Base-by-base conservation (phyloP, 345 rosid species). In the Hibiscus trionum region DNA sequence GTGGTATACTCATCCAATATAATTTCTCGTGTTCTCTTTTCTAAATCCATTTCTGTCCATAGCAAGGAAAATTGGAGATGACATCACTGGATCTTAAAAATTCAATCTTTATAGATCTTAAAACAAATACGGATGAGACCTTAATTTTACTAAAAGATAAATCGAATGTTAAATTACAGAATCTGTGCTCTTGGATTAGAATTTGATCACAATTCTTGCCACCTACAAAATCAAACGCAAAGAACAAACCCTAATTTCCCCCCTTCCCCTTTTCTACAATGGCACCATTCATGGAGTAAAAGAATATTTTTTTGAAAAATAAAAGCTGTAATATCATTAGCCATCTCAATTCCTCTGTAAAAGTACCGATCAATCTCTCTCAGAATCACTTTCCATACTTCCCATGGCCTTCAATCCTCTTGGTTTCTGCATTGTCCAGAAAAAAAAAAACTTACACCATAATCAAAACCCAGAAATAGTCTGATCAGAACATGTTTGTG, bases 371-470 rank as follows among this genome's bases (percentile, higher is more conserved):
- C 66, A 49, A 11, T 29, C 63, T 63, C 74, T 76, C 33, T 83
- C 88, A 0, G 91, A 85, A 63, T 87, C 91, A 72, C 84, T 87
- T 78, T 83, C 90, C 85, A 83, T 74, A 55, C 85, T 83, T 27
- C 86, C 88, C 88, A 87, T 87, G n/a, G 86, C 90, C 83, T 87
- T 87, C 82, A 87, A 71, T 57, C 90, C 90, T 74, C 88, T 75
- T 11, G 90, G 88, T 73, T 79, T 83, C 87, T 87, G 78, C 80
- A 76, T 66, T 33, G 1, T 33, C 37, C 14, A 56, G 1, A 39
- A 39, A 7, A 70, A 15, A 52, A 9, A 15, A 53, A 9, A 21
- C 14, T 33, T 33, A 33, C 31, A 33, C 37, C 6, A 33, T 33
- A 33, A 33, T 33, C 6, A 55, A 7, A 19, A 55, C 39, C 39